Percentiles rank a stretch among this genome's conserved stretches.
These are phyloP conservation scores for Alternaria triticina DNA, from an alignment of 2,329 filamentous ascomycete species.

Conservation along the genomic window DNA sequence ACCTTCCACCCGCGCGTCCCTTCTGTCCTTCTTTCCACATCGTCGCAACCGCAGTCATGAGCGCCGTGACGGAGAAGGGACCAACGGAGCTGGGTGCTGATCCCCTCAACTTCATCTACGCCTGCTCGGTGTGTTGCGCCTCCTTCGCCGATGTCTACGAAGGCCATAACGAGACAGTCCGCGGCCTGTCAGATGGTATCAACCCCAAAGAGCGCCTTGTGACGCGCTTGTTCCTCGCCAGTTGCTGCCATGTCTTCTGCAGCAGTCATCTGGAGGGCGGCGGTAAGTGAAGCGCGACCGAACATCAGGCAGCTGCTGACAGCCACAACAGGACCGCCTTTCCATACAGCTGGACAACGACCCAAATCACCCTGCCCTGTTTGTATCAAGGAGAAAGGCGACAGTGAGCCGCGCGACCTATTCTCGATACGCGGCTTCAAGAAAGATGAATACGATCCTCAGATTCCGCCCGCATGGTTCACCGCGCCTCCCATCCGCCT, in stretches of 20 bases:
- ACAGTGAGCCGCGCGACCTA: constrained; percentile 46
- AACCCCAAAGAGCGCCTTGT: constrained; percentile 48
- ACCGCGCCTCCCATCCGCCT: constrained; percentile 54
- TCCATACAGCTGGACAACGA: constrained; percentile 50
- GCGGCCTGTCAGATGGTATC: constrained; percentile 47
- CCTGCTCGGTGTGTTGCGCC: constrained; percentile 56
- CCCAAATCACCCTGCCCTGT: constrained; percentile 55
- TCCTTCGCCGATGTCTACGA: constrained; percentile 55
- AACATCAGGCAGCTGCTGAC: background rate
- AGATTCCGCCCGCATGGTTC: constrained; percentile 54
- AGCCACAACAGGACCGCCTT: constrained; percentile 50
- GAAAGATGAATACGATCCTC: constrained; percentile 50
- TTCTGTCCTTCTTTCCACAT: constrained; percentile 1
- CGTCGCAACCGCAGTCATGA: constrained; percentile 16
- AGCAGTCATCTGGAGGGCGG: constrained; percentile 56
- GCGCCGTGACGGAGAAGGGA: constrained; percentile 10
- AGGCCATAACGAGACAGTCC: constrained; percentile 43
- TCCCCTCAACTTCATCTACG: constrained; percentile 55
- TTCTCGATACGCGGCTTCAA: constrained; percentile 55
- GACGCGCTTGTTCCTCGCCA: constrained; percentile 55
- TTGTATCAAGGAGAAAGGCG: constrained; percentile 48
- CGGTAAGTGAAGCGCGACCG: constrained; percentile 45
- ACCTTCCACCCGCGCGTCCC: background rate
- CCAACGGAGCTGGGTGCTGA: constrained; percentile 35
- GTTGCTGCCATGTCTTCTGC: constrained; percentile 59